Conservation (phyloP, 2,329 filamentous ascomycete species). For the Saccharata proteae region DNA sequence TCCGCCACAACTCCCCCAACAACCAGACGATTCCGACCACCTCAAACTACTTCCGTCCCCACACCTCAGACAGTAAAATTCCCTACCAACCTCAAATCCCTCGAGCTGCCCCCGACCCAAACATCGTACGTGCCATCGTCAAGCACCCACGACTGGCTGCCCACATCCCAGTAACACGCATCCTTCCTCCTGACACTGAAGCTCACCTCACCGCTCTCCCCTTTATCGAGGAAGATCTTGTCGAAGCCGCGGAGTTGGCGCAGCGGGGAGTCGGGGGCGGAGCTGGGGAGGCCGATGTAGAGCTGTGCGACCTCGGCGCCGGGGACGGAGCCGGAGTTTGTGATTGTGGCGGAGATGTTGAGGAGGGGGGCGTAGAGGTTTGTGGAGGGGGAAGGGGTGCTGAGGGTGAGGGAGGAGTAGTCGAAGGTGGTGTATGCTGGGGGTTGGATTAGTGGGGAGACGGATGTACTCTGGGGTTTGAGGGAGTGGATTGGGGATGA, state of each 20-base stretch:
- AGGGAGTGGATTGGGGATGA: no score
- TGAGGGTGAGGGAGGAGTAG: slow-evolving; percentile 22
- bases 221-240: slow-evolving; percentile 21
- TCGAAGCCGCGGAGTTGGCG: slow-evolving; percentile 25
- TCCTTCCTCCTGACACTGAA: slow-evolving; percentile 25
- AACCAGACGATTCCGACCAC: no score
- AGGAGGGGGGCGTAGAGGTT: slow-evolving; percentile 22
- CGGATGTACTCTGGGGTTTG: no score
- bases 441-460: no score
- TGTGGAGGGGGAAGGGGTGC: slow-evolving; percentile 15
- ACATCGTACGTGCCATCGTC: slow-evolving; percentile 22
- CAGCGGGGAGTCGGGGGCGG: slow-evolving; percentile 15
- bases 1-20: no score
- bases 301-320: slow-evolving; percentile 28
- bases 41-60: slow-evolving; percentile 1
- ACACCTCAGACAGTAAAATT: slow-evolving; percentile 13
- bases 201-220: slow-evolving; percentile 18
- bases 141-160: slow-evolving; percentile 21
- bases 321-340: slow-evolving; percentile 22
- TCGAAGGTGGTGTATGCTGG: slow-evolving; percentile 30
- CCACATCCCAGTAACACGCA: slow-evolving; percentile 25
- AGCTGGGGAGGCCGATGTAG: slow-evolving; percentile 22
- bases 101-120: slow-evolving; percentile 22
- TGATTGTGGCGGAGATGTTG: slow-evolving; percentile 22
- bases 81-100: slow-evolving; percentile 17